Evolutionary conservation across 2,329 filamentous ascomycete genomes (phyloP), one percentile per base, ranked within the genome.

Genomic region (Clarireedia sp.): DNA sequence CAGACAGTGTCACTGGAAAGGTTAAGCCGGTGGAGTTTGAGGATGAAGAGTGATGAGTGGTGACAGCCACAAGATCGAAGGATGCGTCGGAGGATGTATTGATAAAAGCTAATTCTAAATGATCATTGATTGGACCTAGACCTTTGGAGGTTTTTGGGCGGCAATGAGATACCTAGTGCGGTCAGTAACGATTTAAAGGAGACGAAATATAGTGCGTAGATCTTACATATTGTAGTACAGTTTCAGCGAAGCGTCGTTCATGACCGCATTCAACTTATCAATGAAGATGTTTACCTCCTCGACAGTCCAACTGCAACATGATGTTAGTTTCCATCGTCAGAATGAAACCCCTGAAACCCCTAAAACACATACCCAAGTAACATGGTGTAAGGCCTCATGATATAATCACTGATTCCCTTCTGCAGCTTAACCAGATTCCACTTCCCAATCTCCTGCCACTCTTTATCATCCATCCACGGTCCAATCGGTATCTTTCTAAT

Each of bases 401-500:
- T 41, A n/a, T 19, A 60, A 47, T 59, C 57, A 33, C 57, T 55
- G 8, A 56, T 47, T 29, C 55, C 57, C 37, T 52, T 52, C 24
- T 59, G 51, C 26, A 60, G 24, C 16, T 57, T 51, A 8, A 59
- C 21, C 45, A 59, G 54, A 40, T 60, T 51, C 59, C 59, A 60
- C 12, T 55, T 26, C 36, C 59, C 57, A 24, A 59, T 49, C 36
- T 57, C 55, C 29, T 53, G 50, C 38, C 58, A 54, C 52, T 50
- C 55, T 6, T 48, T 33, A 54, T 80, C 74, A 48, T 68, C 71
- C 0, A 76, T 69, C 78, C 78, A 80, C 1, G 69, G 66, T 12
- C 59, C 59, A 16, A 74, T 75, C 7, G 78, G 38, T n/a, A 41
- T 41, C 38, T 41, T 41, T 41, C 17, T 41, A 19, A 41, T 19